Percentiles rank a stretch among this genome's conserved stretches.
Evolutionary conservation across 176 grass and related monocot species (phyloP).

Genomic region (Zizania latifolia): DNA sequence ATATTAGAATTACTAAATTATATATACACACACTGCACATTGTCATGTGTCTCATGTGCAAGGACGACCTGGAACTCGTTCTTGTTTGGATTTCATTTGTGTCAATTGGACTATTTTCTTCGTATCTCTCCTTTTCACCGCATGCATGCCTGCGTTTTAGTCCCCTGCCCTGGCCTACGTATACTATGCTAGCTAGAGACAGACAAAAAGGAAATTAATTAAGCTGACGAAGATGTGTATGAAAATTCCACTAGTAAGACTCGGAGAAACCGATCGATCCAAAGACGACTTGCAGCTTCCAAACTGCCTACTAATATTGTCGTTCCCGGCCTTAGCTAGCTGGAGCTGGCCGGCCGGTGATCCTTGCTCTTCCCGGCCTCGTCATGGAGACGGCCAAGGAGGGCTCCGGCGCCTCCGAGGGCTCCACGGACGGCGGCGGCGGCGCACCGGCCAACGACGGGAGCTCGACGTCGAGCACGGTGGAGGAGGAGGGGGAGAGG

Average conservation of each 20-base stretch:
- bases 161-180: too few relatives aligned
- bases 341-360: background rate
- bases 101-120: background rate
- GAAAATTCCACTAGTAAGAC: background rate
- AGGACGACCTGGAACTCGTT: background rate
- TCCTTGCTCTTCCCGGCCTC: too few relatives aligned
- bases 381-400: conserved; percentile 21
- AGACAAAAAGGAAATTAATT: background rate
- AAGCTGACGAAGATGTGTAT: background rate
- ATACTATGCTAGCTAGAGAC: background rate
- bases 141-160: too few relatives aligned
- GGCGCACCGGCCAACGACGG: background rate
- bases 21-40: too few relatives aligned
- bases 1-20: too few relatives aligned
- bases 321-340: too few relatives aligned
- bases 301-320: too few relatives aligned
- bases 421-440: background rate
- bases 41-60: background rate
- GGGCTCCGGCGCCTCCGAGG: background rate
- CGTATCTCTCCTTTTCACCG: background rate
- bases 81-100: background rate
- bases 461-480: conserved; percentile 48
- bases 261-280: background rate
- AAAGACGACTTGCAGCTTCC: background rate
- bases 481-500: conserved; percentile 57